phyloP scores from a whole-genome alignment of 73 alveolate species.

The Breviolum minutum region DNA sequence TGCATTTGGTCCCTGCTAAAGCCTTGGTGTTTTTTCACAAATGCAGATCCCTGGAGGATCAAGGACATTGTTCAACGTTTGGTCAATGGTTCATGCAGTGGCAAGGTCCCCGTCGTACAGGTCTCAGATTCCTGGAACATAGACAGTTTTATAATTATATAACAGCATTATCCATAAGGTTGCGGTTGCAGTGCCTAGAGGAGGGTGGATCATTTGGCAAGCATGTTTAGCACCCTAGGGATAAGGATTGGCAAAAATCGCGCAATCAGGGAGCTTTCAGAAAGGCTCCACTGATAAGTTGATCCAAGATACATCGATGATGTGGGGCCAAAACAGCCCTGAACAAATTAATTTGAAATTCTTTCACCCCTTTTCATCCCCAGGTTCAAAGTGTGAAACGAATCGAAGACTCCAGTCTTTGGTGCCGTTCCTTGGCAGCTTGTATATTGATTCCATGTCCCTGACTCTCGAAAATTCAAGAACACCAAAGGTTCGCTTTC shows the following conservation, averaged over 20 bases:
- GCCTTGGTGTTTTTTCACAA: too few relatives aligned
- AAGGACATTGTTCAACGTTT: slow-evolving; percentile 43
- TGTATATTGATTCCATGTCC: neutral
- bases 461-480: neutral
- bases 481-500: neutral
- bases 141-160: neutral
- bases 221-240: too few relatives aligned
- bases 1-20: too few relatives aligned
- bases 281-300: too few relatives aligned
- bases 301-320: too few relatives aligned
- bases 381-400: slow-evolving; percentile 26
- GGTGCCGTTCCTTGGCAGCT: slow-evolving; percentile 28
- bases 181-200: too few relatives aligned
- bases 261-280: too few relatives aligned
- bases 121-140: neutral
- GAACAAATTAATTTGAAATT: neutral
- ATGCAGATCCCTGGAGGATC: slow-evolving; percentile 12
- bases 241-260: too few relatives aligned
- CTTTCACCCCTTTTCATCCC: neutral
- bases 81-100: slow-evolving; percentile 29
- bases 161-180: too few relatives aligned
- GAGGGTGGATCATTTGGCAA: too few relatives aligned
- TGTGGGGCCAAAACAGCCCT: neutral
- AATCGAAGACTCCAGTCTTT: slow-evolving; percentile 39
- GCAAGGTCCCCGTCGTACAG: neutral